These are phyloP conservation scores for Trifolium fragiferum DNA, from an alignment of 306 rosid species.

Conservation along the genomic window DNA sequence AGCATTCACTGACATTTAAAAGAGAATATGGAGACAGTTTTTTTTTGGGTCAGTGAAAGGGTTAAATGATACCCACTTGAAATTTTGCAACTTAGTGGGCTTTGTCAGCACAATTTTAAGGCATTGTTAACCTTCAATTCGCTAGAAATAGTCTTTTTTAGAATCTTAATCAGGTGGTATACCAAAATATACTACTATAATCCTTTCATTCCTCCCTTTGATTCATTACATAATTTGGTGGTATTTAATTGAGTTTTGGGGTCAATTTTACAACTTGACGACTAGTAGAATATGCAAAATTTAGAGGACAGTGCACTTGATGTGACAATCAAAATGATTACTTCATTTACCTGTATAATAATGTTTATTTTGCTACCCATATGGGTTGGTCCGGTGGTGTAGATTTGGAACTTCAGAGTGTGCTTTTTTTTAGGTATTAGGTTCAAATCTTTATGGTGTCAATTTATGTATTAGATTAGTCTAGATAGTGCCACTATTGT, in stretches of 20 bases:
- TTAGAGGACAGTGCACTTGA: background rate
- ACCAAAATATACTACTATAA: constrained; percentile 12
- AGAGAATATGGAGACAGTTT: constrained; percentile 42
- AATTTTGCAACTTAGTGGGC: constrained; percentile 49
- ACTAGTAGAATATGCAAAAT: constrained; percentile 23
- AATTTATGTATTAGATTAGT: no score
- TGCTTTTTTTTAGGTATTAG: no score
- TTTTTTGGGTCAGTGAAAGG: constrained; percentile 38
- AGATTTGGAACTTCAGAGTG: no score
- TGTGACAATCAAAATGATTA: background rate
- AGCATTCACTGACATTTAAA: constrained; percentile 47
- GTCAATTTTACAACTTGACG: constrained; percentile 17
- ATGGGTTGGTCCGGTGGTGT: no score
- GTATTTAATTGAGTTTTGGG: constrained; percentile 18
- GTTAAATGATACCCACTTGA: constrained; percentile 45
- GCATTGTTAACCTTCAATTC: constrained; percentile 30
- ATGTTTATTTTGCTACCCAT: no score
- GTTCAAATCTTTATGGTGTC: no score
- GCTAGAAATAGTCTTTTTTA: constrained; percentile 20
- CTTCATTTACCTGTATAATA: no score
- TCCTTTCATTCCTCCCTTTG: background rate
- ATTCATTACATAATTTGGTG: constrained; percentile 31
- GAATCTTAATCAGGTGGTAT: constrained; percentile 31
- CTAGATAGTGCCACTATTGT: no score
- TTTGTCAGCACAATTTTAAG: constrained; percentile 29